Evolutionary conservation across 176 grass and related monocot species (phyloP).

Genomic region (Oryza meridionalis): DNA sequence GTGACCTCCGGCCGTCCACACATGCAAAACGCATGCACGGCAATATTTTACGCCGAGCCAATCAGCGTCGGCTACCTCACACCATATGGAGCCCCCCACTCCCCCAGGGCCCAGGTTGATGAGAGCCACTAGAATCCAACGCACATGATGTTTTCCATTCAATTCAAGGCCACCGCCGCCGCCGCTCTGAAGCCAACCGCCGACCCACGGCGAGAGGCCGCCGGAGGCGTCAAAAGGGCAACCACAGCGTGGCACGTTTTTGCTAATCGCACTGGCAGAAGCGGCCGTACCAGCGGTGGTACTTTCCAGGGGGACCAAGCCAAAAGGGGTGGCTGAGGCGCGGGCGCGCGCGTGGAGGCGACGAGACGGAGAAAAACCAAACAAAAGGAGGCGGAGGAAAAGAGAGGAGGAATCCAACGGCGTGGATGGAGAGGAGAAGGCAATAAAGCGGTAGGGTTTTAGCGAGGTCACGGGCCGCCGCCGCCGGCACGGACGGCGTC

Average conservation of each 20-base stretch:
- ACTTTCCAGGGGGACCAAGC: conserved; percentile 26
- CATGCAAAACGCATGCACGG: background rate
- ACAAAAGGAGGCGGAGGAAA: background rate
- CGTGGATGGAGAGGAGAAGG: background rate
- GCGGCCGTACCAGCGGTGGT: conserved; percentile 33
- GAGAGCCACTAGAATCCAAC: background rate
- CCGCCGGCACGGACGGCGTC: conserved; percentile 36
- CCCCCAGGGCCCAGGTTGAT: conserved; percentile 5
- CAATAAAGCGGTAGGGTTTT: conserved; percentile 42
- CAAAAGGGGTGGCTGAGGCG: conserved; percentile 27
- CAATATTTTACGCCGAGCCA: conserved; percentile 22
- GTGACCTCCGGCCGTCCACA: background rate
- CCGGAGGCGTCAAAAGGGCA: background rate
- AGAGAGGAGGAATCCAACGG: background rate
- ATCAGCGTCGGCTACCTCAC: background rate
- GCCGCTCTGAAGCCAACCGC: background rate
- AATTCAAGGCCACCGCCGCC: background rate
- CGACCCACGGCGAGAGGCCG: background rate
- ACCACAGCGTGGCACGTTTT: conserved; percentile 3
- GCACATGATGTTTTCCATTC: conserved; percentile 15
- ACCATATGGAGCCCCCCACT: background rate
- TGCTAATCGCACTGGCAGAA: conserved; percentile 10
- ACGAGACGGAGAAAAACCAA: background rate
- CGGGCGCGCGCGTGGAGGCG: conserved; percentile 14
- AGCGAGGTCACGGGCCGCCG: background rate